Evolutionary conservation across 2,329 filamentous ascomycete species (phyloP), one percentile per base, ranked within the genome.

Genomic region (Hypomyces perniciosus): DNA sequence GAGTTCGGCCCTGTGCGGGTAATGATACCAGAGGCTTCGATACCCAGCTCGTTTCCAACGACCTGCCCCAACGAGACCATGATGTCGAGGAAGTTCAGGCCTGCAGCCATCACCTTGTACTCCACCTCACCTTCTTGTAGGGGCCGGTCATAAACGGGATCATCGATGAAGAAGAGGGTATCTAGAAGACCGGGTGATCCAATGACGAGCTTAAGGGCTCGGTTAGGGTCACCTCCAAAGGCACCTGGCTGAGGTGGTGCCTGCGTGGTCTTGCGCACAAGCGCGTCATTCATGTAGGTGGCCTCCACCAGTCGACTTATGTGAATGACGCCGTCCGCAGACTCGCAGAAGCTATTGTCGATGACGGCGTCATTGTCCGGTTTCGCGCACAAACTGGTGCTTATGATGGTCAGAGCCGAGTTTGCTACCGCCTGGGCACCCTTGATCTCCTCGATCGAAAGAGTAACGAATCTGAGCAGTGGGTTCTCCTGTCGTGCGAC

Each of bases 1-100:
- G 45, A 49, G 20, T 57, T 56, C 4, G 31, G 13, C 40, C 7
- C 26, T 9, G 12, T 61, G 60, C 51, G 52, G 8, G 52, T 48
- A 10, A 65, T 56, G 26, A 60, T 43, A 31, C 63, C 63, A 6
- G 59, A 54, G n/a, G 49, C 57, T 20, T 64, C 63, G 7, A 51
- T 42, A 3, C 59, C 58, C 8, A 62, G 41, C 10, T 58, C 55
- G 8, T 52, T 50, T 7, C 59, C 54, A 2, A 54, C 46, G 0
- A 59, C 41, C 30, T 60, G 41, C 8, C 28, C 41, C 10, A 44
- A 26, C 13, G 28, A 9, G 26, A 29, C 28, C 41, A 44, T 44
- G 28, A 44, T 26, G 13, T 44, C 41, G 8, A 29, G 7, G 28
- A 44, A 44, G 41, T 44, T 44, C 2, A 44, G 13, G 28, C 41